Evolutionary conservation across 768 basidiomycete genomes (phyloP).

Genomic region (Suillus subaureus): DNA sequence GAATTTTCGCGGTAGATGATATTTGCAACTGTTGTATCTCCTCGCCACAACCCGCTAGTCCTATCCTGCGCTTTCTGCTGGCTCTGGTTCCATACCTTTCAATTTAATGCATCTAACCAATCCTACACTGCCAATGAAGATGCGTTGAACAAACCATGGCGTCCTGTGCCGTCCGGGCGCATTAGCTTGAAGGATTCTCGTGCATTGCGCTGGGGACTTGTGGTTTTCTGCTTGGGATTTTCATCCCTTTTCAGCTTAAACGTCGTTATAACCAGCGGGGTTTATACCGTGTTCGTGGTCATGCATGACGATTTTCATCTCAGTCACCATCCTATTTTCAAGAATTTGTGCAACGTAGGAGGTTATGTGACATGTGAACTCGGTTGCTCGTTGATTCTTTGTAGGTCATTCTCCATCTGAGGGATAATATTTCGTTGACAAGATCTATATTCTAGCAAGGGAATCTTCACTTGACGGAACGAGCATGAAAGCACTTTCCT

Average conservation of each 20-base stretch:
- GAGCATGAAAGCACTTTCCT: constrained; percentile 13
- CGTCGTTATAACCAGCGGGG: no score
- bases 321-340: no score
- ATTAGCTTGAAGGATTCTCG: no score
- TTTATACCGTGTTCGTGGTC: no score
- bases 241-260: no score
- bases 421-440: not conserved
- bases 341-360: no score
- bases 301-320: no score
- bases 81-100: constrained; percentile 37
- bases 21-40: not conserved
- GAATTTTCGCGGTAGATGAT: not conserved
- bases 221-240: no score
- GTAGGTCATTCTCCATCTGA: constrained; percentile 12
- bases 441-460: not conserved
- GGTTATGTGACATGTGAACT: no score
- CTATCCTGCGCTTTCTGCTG: constrained; percentile 18
- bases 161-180: no score
- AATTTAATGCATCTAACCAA: constrained; percentile 38
- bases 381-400: not conserved
- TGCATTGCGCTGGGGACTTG: no score
- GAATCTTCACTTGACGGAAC: not conserved
- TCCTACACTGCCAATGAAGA: constrained; percentile 31
- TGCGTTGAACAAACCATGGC: constrained; percentile 33
- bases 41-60: not conserved